These are phyloP conservation scores for Vaccinium macrocarpon DNA, from an alignment of 148 eudicot species.

Conservation along the genomic window DNA sequence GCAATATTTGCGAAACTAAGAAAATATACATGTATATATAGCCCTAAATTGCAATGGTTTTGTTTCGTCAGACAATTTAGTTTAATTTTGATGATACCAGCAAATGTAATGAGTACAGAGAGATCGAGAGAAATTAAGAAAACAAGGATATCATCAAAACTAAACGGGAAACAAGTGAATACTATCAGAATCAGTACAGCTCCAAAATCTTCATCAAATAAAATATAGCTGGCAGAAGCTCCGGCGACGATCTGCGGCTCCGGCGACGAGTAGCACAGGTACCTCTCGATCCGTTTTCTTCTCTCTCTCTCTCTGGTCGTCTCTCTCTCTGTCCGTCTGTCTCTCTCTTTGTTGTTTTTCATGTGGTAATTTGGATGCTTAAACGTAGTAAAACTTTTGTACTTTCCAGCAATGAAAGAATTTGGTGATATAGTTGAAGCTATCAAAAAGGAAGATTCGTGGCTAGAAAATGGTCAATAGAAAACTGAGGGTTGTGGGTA, in stretches of 20 bases:
- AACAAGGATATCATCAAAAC: too few species aligned
- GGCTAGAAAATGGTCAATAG: neutral
- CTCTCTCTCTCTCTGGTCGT: too few species aligned
- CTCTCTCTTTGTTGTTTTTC: neutral
- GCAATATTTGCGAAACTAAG: neutral
- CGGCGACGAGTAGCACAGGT: neutral
- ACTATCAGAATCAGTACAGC: neutral
- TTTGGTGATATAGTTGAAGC: neutral
- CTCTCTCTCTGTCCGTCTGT: neutral
- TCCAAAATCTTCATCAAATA: neutral
- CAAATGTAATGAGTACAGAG: too few species aligned
- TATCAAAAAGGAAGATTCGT: neutral
- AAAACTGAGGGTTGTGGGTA: neutral
- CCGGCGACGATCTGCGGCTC: neutral
- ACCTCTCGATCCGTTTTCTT: too few species aligned
- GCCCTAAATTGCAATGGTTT: neutral
- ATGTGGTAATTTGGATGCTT: neutral
- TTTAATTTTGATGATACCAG: too few species aligned
- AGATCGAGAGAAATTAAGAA: too few species aligned
- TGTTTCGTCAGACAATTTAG: too few species aligned
- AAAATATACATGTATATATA: neutral
- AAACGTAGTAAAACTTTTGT: neutral
- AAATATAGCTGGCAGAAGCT: neutral
- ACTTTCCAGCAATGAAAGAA: neutral
- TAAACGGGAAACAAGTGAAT: too few species aligned